phyloP scores from a whole-genome alignment of 148 eudicot species.

The Cornus suecica region DNA sequence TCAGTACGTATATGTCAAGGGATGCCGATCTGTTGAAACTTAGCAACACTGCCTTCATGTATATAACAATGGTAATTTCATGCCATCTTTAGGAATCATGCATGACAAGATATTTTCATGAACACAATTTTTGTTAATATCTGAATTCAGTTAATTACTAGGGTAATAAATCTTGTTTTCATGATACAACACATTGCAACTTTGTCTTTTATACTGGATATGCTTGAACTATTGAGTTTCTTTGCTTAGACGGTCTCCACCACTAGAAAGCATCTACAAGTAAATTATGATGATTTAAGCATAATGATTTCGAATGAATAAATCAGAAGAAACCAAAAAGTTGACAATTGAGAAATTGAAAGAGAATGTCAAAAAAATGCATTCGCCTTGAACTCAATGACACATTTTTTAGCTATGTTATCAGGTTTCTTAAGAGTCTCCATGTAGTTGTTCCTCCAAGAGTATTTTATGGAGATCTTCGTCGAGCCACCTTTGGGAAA shows the following conservation, averaged over 20 bases:
- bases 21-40: conserved; percentile 13
- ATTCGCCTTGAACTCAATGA: no score
- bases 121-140: conserved; percentile 15
- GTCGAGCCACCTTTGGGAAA: no score
- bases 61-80: conserved; percentile 14
- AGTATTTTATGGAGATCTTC: no score
- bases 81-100: not conserved
- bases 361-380: not conserved
- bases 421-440: no score
- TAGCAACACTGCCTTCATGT: conserved; percentile 15
- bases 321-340: not conserved
- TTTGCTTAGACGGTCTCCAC: conserved; percentile 9
- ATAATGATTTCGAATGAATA: not conserved
- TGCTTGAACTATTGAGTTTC: conserved; percentile 4
- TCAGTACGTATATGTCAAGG: not conserved
- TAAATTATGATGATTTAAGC: not conserved
- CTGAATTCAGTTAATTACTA: conserved; percentile 18
- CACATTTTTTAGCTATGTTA: no score
- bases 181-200: not conserved
- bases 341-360: conserved; percentile 9
- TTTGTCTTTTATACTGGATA: not conserved
- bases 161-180: not conserved
- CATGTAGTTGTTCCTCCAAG: no score
- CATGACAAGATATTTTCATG: conserved; percentile 8
- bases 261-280: conserved; percentile 14